Evolutionary conservation across 306 rosid species (phyloP).

Genomic region (Vachellia pachyceras): DNA sequence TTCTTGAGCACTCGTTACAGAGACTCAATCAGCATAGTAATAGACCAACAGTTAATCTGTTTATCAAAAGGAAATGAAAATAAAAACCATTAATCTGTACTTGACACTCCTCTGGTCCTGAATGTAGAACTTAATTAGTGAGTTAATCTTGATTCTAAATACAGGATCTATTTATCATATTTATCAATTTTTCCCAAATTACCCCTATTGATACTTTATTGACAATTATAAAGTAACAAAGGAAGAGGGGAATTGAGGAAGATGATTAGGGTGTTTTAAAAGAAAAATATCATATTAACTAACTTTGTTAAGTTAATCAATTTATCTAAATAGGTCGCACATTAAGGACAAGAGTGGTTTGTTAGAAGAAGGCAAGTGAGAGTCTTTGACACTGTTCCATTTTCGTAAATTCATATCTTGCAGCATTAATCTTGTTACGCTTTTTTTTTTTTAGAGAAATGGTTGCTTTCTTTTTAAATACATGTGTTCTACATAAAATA

Average conservation of each 20-base stretch:
- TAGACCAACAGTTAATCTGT: background rate
- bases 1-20: slow-evolving; percentile 1
- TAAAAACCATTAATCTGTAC: background rate
- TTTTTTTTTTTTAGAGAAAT: background rate
- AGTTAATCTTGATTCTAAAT: too few relatives aligned
- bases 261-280: too few relatives aligned
- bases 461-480: slow-evolving; percentile 15
- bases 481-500: slow-evolving; percentile 6
- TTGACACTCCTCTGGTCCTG: background rate
- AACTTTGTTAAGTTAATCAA: too few relatives aligned
- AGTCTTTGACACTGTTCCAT: background rate
- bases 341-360: too few relatives aligned
- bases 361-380: slow-evolving; percentile 1
- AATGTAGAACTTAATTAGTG: too few relatives aligned
- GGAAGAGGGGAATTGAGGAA: too few relatives aligned
- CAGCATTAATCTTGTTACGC: background rate
- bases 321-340: too few relatives aligned
- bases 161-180: too few relatives aligned
- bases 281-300: too few relatives aligned
- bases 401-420: background rate
- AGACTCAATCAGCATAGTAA: slow-evolving; percentile 13
- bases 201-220: too few relatives aligned
- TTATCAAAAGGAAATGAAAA: background rate
- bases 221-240: too few relatives aligned
- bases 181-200: too few relatives aligned